phyloP scores from a whole-genome alignment of 2,329 filamentous ascomycete genomes.

The Fusarium torulosum region DNA sequence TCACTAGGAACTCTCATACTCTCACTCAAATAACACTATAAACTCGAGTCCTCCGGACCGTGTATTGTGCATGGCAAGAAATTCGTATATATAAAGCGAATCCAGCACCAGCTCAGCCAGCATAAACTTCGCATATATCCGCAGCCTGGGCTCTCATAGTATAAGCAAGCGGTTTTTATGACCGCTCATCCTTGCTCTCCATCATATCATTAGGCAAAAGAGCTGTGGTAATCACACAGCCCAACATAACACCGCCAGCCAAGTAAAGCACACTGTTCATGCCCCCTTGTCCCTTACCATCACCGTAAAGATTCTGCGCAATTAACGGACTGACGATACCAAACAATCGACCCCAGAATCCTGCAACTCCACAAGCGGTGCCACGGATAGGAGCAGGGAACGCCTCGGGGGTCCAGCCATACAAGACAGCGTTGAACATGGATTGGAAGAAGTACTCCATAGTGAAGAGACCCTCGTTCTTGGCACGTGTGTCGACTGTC shows the following conservation, averaged over 20 bases:
- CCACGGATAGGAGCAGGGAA: conserved; percentile 68
- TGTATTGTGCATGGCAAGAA: too few relatives aligned
- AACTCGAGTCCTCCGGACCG: too few relatives aligned
- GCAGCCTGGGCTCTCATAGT: too few relatives aligned
- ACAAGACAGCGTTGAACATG: conserved; percentile 54
- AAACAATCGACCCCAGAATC: conserved; percentile 70
- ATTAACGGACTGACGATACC: conserved; percentile 70
- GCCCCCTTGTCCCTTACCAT: conserved; percentile 50
- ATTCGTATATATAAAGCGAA: too few relatives aligned
- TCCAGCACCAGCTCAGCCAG: too few relatives aligned
- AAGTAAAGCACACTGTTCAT: conserved; percentile 67
- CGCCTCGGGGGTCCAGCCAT: conserved; percentile 67
- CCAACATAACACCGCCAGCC: conserved; percentile 66
- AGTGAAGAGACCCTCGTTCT: conserved; percentile 56
- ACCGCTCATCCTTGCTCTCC: conserved; percentile 51
- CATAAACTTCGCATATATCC: too few relatives aligned
- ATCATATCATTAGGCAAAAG: conserved; percentile 59
- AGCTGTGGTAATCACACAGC: conserved; percentile 64
- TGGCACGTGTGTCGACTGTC: conserved; percentile 54
- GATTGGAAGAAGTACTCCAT: conserved; percentile 62
- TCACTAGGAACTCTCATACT: too few relatives aligned
- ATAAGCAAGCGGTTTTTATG: neutral
- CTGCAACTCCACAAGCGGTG: conserved; percentile 68
- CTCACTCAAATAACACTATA: too few relatives aligned
- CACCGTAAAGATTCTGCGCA: conserved; percentile 60